phyloP scores from a whole-genome alignment of 2,329 filamentous ascomycete species.

The Claviceps maximensis region DNA sequence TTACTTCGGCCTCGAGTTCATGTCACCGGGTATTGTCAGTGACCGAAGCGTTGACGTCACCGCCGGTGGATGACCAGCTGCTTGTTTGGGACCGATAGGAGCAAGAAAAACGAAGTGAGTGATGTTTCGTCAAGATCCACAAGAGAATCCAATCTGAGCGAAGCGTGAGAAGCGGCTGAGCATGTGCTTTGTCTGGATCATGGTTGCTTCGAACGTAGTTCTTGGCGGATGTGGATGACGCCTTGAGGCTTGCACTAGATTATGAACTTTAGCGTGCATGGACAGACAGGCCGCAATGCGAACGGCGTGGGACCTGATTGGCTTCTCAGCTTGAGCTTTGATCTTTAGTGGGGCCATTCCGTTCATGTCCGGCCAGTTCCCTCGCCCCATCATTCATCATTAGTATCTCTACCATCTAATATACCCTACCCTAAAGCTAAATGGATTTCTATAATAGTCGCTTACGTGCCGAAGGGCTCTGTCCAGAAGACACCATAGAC shows the following conservation, averaged over 20 bases:
- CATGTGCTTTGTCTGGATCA: not conserved
- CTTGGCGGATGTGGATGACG: not conserved
- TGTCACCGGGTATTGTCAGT: not conserved
- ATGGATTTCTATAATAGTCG: not conserved
- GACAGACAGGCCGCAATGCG: not conserved
- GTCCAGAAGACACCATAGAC: too few relatives aligned
- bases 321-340: not conserved
- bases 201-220: not conserved
- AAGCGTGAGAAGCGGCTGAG: not conserved
- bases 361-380: not conserved
- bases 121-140: not conserved
- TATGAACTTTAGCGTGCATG: not conserved
- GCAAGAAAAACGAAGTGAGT: not conserved
- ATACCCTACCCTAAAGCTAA: not conserved
- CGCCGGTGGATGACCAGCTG: not conserved
- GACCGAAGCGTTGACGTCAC: not conserved
- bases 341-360: not conserved
- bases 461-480: too few relatives aligned
- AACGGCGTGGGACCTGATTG: constrained; percentile 2
- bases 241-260: not conserved
- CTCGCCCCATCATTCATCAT: too few relatives aligned
- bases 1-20: not conserved
- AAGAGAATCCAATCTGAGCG: too few relatives aligned
- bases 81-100: not conserved
- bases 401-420: not conserved